phyloP scores from a whole-genome alignment of 148 eudicot species.

The Gaultheria prostrata region DNA sequence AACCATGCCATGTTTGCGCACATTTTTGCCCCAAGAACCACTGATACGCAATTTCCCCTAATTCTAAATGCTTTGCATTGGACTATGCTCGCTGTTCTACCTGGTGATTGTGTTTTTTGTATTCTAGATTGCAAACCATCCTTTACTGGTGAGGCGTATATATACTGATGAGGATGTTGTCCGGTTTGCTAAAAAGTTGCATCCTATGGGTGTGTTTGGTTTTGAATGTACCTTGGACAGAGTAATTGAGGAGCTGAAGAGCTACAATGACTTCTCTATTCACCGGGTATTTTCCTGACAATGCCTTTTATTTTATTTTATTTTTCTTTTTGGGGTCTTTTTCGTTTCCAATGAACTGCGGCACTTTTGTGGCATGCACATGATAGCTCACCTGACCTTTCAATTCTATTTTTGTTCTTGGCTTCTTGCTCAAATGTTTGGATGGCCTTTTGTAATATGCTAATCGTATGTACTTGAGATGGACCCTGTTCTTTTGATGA shows the following conservation, averaged over 20 bases:
- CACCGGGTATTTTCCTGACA: constrained; percentile 56
- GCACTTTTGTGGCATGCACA: background rate
- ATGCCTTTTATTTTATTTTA: too few species aligned
- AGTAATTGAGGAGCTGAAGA: constrained; percentile 83
- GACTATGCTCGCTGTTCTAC: background rate
- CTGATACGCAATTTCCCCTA: too few species aligned
- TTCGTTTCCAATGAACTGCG: background rate
- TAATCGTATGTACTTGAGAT: background rate
- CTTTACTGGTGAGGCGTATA: constrained; percentile 82
- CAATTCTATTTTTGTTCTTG: background rate
- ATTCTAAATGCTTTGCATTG: background rate
- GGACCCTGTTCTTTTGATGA: constrained; percentile 5
- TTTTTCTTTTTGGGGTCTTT: background rate
- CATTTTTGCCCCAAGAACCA: too few species aligned
- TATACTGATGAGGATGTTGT: constrained; percentile 70
- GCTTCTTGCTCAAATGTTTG: background rate
- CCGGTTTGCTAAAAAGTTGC: constrained; percentile 71
- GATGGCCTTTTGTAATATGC: background rate
- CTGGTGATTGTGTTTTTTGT: constrained; percentile 14
- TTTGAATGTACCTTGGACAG: constrained; percentile 86
- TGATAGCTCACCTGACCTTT: background rate
- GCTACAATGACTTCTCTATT: constrained; percentile 84
- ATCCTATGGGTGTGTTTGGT: constrained; percentile 92
- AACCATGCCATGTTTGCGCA: too few species aligned
- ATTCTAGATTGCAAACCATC: constrained; percentile 96